Conservation (phyloP, 441 rosid species). For the Erodium trifolium region DNA sequence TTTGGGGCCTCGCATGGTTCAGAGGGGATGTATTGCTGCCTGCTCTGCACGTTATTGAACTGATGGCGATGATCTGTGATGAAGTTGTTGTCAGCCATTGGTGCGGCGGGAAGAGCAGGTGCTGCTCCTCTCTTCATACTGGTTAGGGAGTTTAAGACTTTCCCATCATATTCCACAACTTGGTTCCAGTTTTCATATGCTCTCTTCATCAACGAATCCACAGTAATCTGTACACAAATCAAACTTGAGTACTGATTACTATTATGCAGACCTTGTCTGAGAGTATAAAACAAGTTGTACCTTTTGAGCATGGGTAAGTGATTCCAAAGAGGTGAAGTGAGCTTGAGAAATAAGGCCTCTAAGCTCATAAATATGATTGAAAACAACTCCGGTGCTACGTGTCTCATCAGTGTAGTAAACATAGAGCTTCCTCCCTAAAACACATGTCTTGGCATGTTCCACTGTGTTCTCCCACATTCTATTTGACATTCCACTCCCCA, state of each 20-base stretch:
- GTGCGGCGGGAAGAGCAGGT: not conserved
- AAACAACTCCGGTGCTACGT: constrained; percentile 27
- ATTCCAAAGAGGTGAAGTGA: constrained; percentile 1
- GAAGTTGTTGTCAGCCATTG: not conserved
- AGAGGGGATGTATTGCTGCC: constrained; percentile 4
- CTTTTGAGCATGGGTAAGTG: constrained; percentile 6
- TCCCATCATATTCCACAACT: constrained; percentile 6
- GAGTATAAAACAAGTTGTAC: not conserved
- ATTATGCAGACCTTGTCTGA: not conserved
- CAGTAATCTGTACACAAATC: constrained; percentile 1
- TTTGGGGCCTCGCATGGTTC: constrained; percentile 9
- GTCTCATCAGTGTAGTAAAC: constrained; percentile 26
- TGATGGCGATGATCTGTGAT: not conserved
- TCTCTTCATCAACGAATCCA: constrained; percentile 5
- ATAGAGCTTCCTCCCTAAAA: constrained; percentile 37
- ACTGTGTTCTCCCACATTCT: constrained; percentile 47
- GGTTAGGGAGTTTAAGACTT: constrained; percentile 5
- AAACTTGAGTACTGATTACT: not conserved
- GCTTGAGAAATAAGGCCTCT: constrained; percentile 26
- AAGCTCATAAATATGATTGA: constrained; percentile 48
- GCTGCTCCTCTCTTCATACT: not conserved
- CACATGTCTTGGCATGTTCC: constrained; percentile 50
- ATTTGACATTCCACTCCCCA: constrained; percentile 35
- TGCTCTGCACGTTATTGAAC: constrained; percentile 3
- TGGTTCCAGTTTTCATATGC: constrained; percentile 8